Evolutionary conservation across 441 rosid genomes (phyloP).

Genomic region (Erodium trifolium): DNA sequence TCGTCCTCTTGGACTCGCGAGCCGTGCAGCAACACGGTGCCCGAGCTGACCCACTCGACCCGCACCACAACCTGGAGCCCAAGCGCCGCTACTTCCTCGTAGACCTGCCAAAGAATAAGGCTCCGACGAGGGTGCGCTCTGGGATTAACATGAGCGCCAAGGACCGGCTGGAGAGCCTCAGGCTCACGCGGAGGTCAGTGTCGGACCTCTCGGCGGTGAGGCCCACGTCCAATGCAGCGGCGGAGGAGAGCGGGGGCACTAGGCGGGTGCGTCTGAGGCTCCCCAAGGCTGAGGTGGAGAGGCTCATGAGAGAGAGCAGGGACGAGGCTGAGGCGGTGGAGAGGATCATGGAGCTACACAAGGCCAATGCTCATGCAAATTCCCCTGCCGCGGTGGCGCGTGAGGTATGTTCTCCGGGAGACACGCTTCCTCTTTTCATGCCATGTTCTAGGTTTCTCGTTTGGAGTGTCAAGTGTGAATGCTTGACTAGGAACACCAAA

Average conservation of each 20-base stretch:
- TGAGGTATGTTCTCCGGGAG: not conserved
- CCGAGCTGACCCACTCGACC: constrained; percentile 62
- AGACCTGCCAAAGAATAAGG: constrained; percentile 41
- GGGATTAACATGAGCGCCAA: constrained; percentile 69
- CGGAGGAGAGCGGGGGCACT: constrained; percentile 16
- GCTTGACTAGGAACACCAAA: too few relatives aligned
- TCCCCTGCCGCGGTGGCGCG: constrained; percentile 3
- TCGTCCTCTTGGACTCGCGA: constrained; percentile 69
- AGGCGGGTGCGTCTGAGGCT: constrained; percentile 57
- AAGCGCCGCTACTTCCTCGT: constrained; percentile 75
- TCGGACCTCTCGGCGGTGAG: constrained; percentile 49
- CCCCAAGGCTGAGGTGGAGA: constrained; percentile 59
- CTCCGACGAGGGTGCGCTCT: constrained; percentile 57
- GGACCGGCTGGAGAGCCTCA: constrained; percentile 74
- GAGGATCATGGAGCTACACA: constrained; percentile 52
- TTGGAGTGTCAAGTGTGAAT: too few relatives aligned
- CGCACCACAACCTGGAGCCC: constrained; percentile 44
- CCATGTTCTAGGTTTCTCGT: too few relatives aligned
- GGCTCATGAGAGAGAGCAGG: constrained; percentile 51
- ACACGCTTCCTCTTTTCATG: too few relatives aligned
- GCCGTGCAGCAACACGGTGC: constrained; percentile 68
- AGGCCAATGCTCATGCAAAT: constrained; percentile 20
- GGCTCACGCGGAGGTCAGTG: constrained; percentile 64
- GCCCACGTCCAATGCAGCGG: too few relatives aligned
- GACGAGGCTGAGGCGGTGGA: constrained; percentile 55